Base-by-base conservation (phyloP, 2,329 filamentous ascomycete genomes). In the Monilinia vaccinii-corymbosi region DNA sequence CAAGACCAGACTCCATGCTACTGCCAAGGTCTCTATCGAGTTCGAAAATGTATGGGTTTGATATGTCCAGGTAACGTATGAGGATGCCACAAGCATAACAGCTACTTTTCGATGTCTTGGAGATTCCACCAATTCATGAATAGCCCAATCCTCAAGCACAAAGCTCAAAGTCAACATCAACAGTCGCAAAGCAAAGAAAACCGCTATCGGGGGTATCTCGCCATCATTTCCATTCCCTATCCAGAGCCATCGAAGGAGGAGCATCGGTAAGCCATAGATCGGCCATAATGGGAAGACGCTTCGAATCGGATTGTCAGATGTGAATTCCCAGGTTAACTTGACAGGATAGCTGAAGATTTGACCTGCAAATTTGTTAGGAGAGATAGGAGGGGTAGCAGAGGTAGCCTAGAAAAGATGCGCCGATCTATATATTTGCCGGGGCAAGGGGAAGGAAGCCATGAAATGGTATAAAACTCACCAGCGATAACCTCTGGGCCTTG, bases 11-110 rank as follows among this genome's bases (percentile, higher is more conserved):
- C 89, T 92, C 94, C 94, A 99, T 58, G 90, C 83, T 56, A 99
- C 91, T 55, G 93, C 81, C 67, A 99, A 78, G 3, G 94, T 97
- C 77, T 99, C 94, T 66, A 97, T 82, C 63, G 93, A 95, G 75
- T 99, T 99, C 64, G 93, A 97, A 74, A 99, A 97, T 14, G 94
- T 97, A 75, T 99, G 94, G 21, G 91, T 94, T 75, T 99, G 94
- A 76, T 93, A 96, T 48, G 93, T 97, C 93, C 94, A 99, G 51
- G 94, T 99, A 67, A 97, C 93, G 75, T 97, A 99, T 31, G 91
- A 97, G 32, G 93, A 97, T 49, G 93, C 91, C 62, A 97, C 88
- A 60, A 99, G 80, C 49, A 95, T 79, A 48, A 95, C 83, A 11
- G 91, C 90, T 59, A 87, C 78, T 67, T 83, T 83, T 64, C 91